Base-by-base conservation (phyloP, 257 asterid genomes). In the Gynochthodes officinalis region DNA sequence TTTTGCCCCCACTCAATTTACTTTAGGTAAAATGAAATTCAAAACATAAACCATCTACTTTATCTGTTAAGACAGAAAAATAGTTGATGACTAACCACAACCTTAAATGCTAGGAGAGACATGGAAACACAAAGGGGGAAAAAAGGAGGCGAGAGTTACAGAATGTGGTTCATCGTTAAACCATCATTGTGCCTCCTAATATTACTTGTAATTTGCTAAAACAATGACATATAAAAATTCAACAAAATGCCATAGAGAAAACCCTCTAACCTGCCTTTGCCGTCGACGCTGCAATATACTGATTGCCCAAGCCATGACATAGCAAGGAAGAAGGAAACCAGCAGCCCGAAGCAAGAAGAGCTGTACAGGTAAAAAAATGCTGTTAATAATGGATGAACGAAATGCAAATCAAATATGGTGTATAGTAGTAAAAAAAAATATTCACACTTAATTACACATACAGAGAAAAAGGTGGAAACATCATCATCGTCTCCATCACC, bases 401-500 rank as follows among this genome's bases (percentile, higher is more conserved):
- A 9, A 46, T 10, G 5, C 14, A 33, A 16, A 15, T 33, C 15
- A 27, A 6, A 19, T 73, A 9, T 21, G 48, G 50, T 28, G 43
- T n/a, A 23, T 18, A 54, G 62, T 53, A 27, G 43, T 16, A 28
- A 70, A 53, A 50, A 37, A 57, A 48, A 58, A 68, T 13, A 5
- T 21, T 55, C 5, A 25, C n/a, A 33, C 30, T 57, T 49, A 66
- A 61, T 57, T 27, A 33, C 70, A 73, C 86, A 63, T 82, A 84
- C 89, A 9, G 85, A 66, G 71, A 84, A 82, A 75, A 84, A 75
- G 53, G 86, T 76, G 19, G 83, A 80, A 66, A 78, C 67, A 60
- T 84, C 89, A 75, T 82, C 85, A 15, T 84, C 89, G 32, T 80
- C 85, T 23, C 73, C 83, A 40, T 82, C 83, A 43, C 74, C 82